phyloP scores from a whole-genome alignment of 805 yeast species.

The Saccharomycopsis babjevae region DNA sequence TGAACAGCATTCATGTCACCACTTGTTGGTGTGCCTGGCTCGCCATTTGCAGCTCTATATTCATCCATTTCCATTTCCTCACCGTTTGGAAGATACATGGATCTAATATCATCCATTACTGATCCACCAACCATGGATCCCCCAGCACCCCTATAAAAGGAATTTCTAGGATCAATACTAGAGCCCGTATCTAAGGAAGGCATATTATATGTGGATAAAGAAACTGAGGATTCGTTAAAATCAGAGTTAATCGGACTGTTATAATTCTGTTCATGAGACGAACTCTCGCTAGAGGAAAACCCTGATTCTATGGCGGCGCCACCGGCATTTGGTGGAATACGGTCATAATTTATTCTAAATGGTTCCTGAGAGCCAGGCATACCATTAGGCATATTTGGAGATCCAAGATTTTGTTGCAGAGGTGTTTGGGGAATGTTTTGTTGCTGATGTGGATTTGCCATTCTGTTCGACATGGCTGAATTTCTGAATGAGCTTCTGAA shows the following conservation, averaged over 20 bases:
- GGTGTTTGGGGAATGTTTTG: neutral
- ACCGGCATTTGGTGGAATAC: slow-evolving; percentile 6
- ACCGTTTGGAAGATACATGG: slow-evolving; percentile 15
- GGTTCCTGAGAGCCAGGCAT: slow-evolving; percentile 1
- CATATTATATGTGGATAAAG: slow-evolving; percentile 17
- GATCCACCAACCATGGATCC: slow-evolving; percentile 17
- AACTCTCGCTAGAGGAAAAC: slow-evolving; percentile 11
- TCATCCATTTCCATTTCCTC: slow-evolving; percentile 15
- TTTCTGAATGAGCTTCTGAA: slow-evolving; percentile 4
- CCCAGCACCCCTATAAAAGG: slow-evolving; percentile 17
- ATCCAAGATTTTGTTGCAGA: neutral
- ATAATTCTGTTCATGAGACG: slow-evolving; percentile 14
- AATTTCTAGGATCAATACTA: slow-evolving; percentile 16
- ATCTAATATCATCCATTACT: slow-evolving; percentile 17
- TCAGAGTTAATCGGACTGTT: slow-evolving; percentile 18
- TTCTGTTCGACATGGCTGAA: neutral
- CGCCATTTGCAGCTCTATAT: slow-evolving; percentile 2
- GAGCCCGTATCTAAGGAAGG: slow-evolving; percentile 18
- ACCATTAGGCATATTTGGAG: neutral
- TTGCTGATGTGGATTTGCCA: neutral
- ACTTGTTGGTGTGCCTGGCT: slow-evolving; percentile 18
- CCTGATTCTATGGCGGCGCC: slow-evolving; percentile 1
- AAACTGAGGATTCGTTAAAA: slow-evolving; percentile 18
- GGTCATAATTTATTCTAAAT: slow-evolving; percentile 2
- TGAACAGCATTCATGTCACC: slow-evolving; percentile 19